Conservation (phyloP, 352 stramenopile species). For the Phytopythium montanum region DNA sequence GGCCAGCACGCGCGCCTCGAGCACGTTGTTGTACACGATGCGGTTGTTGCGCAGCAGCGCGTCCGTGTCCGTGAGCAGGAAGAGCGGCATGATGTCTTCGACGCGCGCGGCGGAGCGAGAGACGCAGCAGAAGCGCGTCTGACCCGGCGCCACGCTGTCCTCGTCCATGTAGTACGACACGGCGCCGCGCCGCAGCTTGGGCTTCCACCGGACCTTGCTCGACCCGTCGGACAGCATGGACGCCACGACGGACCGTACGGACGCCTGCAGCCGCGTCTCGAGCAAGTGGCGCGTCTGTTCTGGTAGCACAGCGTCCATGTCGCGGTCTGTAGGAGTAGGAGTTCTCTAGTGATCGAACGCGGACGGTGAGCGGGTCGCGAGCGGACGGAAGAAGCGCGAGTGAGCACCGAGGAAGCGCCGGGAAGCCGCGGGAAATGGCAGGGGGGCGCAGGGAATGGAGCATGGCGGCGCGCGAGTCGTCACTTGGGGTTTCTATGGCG, state of each 20-base stretch:
- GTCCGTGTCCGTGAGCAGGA: conserved; percentile 33
- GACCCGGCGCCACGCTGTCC: conserved; percentile 24
- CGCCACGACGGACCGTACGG: conserved; percentile 38
- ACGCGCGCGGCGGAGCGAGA: conserved; percentile 28
- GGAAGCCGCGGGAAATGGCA: not conserved
- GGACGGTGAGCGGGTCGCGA: too few species aligned
- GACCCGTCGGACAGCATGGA: conserved; percentile 36
- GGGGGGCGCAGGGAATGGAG: not conserved
- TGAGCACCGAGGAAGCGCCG: not conserved
- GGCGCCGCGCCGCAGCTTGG: conserved; percentile 38
- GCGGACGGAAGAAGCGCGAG: not conserved
- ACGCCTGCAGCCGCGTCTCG: conserved; percentile 17
- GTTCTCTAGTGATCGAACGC: too few species aligned
- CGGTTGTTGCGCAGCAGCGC: conserved; percentile 37
- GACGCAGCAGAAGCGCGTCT: conserved; percentile 58
- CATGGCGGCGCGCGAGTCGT: too few species aligned
- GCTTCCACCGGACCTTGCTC: conserved; percentile 34
- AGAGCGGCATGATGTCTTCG: conserved; percentile 49
- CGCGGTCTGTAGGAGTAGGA: too few species aligned
- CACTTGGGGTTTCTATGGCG: too few species aligned
- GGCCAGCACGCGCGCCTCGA: conserved; percentile 37
- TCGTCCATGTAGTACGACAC: conserved; percentile 55
- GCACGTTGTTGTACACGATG: conserved; percentile 40
- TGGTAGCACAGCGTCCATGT: conserved; percentile 9
- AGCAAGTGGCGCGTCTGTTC: conserved; percentile 18